Evolutionary conservation across 2,329 filamentous ascomycete genomes (phyloP).

Genomic region (Penicillium sumatraense): DNA sequence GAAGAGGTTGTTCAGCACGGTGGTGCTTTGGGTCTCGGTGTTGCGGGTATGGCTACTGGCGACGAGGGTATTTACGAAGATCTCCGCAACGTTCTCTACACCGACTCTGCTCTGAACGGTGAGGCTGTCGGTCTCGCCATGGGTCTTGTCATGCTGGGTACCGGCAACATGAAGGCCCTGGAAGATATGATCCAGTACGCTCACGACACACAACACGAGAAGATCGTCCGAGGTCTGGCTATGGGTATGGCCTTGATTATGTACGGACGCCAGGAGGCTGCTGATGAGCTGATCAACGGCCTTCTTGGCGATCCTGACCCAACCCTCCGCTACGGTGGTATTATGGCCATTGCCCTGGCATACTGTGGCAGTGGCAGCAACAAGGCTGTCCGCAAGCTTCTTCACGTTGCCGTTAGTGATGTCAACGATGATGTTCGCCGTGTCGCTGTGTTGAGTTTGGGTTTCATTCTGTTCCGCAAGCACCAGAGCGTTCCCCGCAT

Average conservation of each 20-base stretch:
- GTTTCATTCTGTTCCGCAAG: slow-evolving; percentile 98
- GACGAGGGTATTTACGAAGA: slow-evolving; percentile 89
- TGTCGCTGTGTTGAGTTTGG: slow-evolving; percentile 95
- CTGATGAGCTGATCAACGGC: slow-evolving; percentile 91
- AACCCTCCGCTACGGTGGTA: slow-evolving; percentile 92
- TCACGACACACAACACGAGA: slow-evolving; percentile 97
- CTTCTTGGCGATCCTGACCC: slow-evolving; percentile 93
- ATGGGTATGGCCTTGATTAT: slow-evolving; percentile 98
- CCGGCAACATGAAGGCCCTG: slow-evolving; percentile 89
- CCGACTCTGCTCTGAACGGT: slow-evolving; percentile 93
- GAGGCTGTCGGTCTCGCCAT: slow-evolving; percentile 95
- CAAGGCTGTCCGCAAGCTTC: slow-evolving; percentile 93
- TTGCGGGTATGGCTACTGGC: slow-evolving; percentile 96
- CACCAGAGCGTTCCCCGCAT: slow-evolving; percentile 95
- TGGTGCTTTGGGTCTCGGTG: slow-evolving; percentile 90
- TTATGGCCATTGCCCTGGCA: slow-evolving; percentile 96
- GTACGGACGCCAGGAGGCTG: slow-evolving; percentile 93
- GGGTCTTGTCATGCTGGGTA: slow-evolving; percentile 97
- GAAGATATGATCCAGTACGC: slow-evolving; percentile 98
- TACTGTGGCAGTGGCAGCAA: slow-evolving; percentile 98
- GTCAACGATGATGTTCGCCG: slow-evolving; percentile 97
- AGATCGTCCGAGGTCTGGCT: slow-evolving; percentile 94
- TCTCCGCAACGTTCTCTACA: slow-evolving; percentile 84
- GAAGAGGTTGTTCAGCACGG: slow-evolving; percentile 93
- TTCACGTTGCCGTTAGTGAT: slow-evolving; percentile 96